Evolutionary conservation across 306 rosid species (phyloP), one percentile per base, ranked within the genome.

Genomic region (Malus fusca): DNA sequence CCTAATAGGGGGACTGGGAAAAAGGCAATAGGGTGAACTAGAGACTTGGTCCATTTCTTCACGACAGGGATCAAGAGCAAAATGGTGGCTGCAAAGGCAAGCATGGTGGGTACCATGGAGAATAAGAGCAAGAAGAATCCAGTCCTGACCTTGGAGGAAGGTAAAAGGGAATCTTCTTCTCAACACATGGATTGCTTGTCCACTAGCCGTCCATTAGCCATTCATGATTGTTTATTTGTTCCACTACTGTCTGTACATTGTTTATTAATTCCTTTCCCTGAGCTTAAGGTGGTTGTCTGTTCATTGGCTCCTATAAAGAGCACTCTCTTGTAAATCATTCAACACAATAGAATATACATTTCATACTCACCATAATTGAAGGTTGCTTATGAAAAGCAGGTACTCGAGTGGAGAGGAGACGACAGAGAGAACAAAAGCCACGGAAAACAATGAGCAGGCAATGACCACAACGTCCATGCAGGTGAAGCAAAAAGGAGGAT

Each of bases 401-500:
- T 81, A 66, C 74, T 84, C 66, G 53, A 69, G 79, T 0, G 84
- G 87, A 1, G 88, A 76, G 6, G 77, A 40, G 6, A 77, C 73
- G 61, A 84, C 81, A 0, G 84, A 84, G 31, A 86, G 90, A 80
- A 81, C 81, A 79, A 81, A 76, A 8, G 78, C 82, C 25, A 81
- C 82, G 0, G 84, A 86, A 23, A 75, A 74, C 12, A 86, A 55
- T 8, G 90, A 78, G 67, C 82, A 66, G 4, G 80, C 71, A 0
- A 84, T 73, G 15, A 82, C 82, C 48, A 76, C 60, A 4, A 75
- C 46, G 51, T 86, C 79, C 81, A 77, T 84, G 21, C 71, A 26
- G 11, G 82, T 66, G 81, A 86, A 86, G 21, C 31, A 63, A 19
- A 75, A 84, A 86, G 59, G 53, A n/a, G 75, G 79, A 6, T 73